These are phyloP conservation scores for Pueraria montana DNA, from an alignment of 306 rosid genomes.

Conservation along the genomic window DNA sequence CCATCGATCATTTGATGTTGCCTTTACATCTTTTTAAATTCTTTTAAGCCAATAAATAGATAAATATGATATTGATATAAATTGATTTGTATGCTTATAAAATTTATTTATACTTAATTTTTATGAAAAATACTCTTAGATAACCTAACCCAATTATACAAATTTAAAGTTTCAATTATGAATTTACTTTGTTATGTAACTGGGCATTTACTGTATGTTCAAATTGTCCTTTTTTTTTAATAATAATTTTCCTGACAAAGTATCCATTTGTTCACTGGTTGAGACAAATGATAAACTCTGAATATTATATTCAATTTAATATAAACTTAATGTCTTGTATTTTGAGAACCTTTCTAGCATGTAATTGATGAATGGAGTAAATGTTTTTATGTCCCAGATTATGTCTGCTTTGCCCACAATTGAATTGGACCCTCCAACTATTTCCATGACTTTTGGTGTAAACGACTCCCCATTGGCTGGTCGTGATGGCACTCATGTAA, in stretches of 20 bases:
- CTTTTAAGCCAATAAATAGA: conserved; percentile 11
- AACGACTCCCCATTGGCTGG: conserved; percentile 99
- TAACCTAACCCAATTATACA: not conserved
- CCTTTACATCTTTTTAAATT: not conserved
- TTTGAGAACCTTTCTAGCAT: conserved; percentile 8
- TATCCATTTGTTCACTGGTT: conserved; percentile 29
- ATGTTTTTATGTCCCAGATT: conserved; percentile 60
- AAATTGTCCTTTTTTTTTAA: not conserved
- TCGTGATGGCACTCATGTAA: conserved; percentile 96
- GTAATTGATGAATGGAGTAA: conserved; percentile 26
- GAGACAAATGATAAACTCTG: conserved; percentile 25
- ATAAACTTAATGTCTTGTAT: not conserved
- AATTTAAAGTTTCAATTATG: not conserved
- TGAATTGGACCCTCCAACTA: conserved; percentile 98
- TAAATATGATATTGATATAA: not conserved
- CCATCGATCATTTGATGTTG: conserved; percentile 24
- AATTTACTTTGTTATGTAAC: not conserved
- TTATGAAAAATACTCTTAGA: conserved; percentile 1
- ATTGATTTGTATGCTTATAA: conserved; percentile 1
- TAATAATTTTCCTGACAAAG: conserved; percentile 11
- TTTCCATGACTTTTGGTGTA: conserved; percentile 99
- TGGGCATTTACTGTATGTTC: conserved; percentile 15
- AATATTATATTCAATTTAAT: conserved; percentile 16
- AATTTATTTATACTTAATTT: not conserved
- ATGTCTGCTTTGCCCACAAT: conserved; percentile 84